A percentile compares a stretch with the other conserved stretches of the same genome.
These are phyloP conservation scores for Scedosporium minutisporum DNA, from an alignment of 2,329 filamentous ascomycete genomes.

Conservation along the genomic window DNA sequence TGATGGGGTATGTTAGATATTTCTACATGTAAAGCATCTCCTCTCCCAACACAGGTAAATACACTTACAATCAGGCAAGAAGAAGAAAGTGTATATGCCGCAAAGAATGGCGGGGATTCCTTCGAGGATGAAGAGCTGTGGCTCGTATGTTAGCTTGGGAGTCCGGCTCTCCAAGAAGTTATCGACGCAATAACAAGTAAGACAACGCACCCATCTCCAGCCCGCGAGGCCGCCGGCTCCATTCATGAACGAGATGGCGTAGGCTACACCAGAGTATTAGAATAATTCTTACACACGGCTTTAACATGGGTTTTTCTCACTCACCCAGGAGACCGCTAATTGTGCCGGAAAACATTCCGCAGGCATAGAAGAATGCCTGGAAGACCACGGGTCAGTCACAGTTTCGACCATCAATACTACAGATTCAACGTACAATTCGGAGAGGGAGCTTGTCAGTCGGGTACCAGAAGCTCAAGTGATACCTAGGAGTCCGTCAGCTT, in stretches of 20 bases:
- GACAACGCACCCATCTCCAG: constrained; percentile 16
- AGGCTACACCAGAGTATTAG: constrained; percentile 9
- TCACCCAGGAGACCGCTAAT: constrained; percentile 18
- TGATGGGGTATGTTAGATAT: not conserved
- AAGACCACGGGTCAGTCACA: not conserved
- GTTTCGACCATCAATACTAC: not conserved
- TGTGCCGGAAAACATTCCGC: constrained; percentile 21
- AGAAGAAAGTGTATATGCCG: constrained; percentile 15
- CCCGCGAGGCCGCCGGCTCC: constrained; percentile 14
- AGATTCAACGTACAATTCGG: constrained; percentile 14
- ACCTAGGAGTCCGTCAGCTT: not conserved
- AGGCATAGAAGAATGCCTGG: constrained; percentile 22
- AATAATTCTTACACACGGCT: too few relatives aligned
- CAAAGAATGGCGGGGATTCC: constrained; percentile 16
- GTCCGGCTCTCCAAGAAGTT: not conserved
- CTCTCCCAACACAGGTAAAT: not conserved
- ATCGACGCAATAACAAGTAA: not conserved
- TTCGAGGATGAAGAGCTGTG: constrained; percentile 17
- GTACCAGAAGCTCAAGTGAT: constrained; percentile 22
- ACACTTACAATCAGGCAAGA: constrained; percentile 15
- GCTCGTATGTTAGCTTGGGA: not conserved
- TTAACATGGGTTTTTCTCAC: not conserved
- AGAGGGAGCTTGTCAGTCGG: constrained; percentile 20
- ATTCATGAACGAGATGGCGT: constrained; percentile 19
- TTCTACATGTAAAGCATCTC: not conserved